Percentiles rank a stretch among this genome's conserved stretches.
These are phyloP conservation scores for Solanum pimpinellifolium DNA, from an alignment of 257 asterid genomes.

Conservation along the genomic window DNA sequence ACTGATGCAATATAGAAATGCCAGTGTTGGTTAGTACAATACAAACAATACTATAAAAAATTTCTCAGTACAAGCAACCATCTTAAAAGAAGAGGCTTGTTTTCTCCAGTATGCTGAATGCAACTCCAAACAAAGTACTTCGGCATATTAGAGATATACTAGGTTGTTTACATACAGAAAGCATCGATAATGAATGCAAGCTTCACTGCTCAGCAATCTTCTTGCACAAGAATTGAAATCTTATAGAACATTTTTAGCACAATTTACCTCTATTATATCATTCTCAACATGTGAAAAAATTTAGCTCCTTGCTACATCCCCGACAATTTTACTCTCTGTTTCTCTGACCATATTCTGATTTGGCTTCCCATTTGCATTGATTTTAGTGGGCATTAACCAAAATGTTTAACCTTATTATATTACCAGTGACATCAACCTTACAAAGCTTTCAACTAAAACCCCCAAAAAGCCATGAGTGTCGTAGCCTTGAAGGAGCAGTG, in stretches of 20 bases:
- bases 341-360: slow-evolving; percentile 6
- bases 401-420: neutral
- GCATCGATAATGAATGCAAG: neutral
- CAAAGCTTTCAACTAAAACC: slow-evolving; percentile 24
- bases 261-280: slow-evolving; percentile 10
- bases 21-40: neutral
- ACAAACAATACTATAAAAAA: too few relatives aligned
- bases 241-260: neutral
- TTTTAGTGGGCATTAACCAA: slow-evolving; percentile 17
- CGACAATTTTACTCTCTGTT: neutral
- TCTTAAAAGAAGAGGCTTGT: neutral
- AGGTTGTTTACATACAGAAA: slow-evolving; percentile 40
- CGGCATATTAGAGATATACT: slow-evolving; percentile 13
- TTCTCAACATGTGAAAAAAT: slow-evolving; percentile 1
- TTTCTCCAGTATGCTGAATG: too few relatives aligned
- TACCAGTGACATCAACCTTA: neutral
- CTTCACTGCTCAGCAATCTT: slow-evolving; percentile 1
- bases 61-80: neutral
- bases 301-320: neutral
- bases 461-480: slow-evolving; percentile 3
- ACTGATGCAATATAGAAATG: too few relatives aligned
- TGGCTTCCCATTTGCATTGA: slow-evolving; percentile 20
- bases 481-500: slow-evolving; percentile 2
- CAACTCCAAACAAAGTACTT: neutral
- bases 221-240: slow-evolving; percentile 10